A percentile compares a stretch with the other conserved stretches of the same genome.
These are phyloP conservation scores for Claviceps sp. DNA, from an alignment of 2,329 filamentous ascomycete species.

Conservation along the genomic window DNA sequence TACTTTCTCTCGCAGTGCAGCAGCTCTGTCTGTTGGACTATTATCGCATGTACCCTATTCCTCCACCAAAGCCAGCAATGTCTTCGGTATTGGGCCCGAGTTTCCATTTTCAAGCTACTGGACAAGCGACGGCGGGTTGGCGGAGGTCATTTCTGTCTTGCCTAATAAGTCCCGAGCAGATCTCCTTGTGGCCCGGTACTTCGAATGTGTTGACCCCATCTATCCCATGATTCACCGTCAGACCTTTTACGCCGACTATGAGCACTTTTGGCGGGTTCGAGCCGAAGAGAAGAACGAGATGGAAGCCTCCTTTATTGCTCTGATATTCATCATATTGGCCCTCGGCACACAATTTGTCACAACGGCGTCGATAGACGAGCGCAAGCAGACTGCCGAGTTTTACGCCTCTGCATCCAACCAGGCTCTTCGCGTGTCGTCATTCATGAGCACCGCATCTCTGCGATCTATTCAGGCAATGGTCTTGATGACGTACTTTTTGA, in stretches of 20 bases:
- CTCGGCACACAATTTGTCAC: constrained; percentile 68
- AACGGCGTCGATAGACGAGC: constrained; percentile 41
- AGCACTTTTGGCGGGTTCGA: constrained; percentile 58
- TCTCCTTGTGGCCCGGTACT: constrained; percentile 50
- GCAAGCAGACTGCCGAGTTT: constrained; percentile 67
- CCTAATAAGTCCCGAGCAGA: constrained; percentile 67
- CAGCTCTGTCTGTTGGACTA: constrained; percentile 45
- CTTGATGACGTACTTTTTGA: constrained; percentile 66
- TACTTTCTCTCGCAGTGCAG: constrained; percentile 32
- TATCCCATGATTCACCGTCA: constrained; percentile 70
- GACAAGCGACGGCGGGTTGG: constrained; percentile 63
- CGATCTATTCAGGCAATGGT: constrained; percentile 70
- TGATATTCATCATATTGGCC: constrained; percentile 66
- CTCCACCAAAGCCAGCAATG: constrained; percentile 56
- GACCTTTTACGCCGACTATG: constrained; percentile 66
- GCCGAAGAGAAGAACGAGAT: constrained; percentile 42
- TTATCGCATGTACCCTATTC: constrained; percentile 64
- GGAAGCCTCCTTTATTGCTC: constrained; percentile 56
- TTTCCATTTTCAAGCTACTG: constrained; percentile 77
- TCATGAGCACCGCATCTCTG: constrained; percentile 61
- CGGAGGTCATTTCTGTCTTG: constrained; percentile 62
- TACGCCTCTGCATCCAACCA: constrained; percentile 72
- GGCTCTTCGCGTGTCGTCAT: constrained; percentile 60
- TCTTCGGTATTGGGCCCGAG: constrained; percentile 68
- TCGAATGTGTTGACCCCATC: constrained; percentile 62